Base-by-base conservation (phyloP, 1,284 basidiomycete species). In the Agaricales sp. region DNA sequence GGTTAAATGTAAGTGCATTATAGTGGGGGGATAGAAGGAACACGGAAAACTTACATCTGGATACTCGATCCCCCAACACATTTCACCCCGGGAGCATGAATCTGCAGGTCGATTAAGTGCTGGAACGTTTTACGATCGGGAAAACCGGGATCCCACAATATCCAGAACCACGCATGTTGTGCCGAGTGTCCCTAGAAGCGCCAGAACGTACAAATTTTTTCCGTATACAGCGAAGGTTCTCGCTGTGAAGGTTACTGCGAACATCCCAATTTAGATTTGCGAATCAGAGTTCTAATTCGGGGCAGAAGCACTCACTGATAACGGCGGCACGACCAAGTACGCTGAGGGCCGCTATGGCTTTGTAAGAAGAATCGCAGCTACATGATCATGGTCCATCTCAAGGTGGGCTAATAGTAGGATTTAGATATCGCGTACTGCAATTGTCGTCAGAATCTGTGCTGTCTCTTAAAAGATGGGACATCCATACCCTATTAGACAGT, bases 181-280 rank as follows among this genome's bases (percentile, higher is more conserved):
- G 6, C 59, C 65, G 4, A 66, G 45, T 3, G 54, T 46, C 8
- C 57, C 56, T 18, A 68, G 59, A 35, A 55, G 55, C 2, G 49
- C 37, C 2, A 63, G 53, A n/a, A 68, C 50, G 19, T 55, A 22
- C 3, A 46, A 53, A 53, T 55, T 65, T 43, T 56, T 53, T 14
- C 52, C 54, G 43, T 55, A 68, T 2, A 68, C 58, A 1, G 62
- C 65, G 38, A 61, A 67, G 1, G 64, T 65, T 41, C 67, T 53
- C 19, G 56, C 54, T 12, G 59, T 53, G 58, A 65, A 64, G 0
- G 63, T 60, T 24, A 56, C 64, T 66, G 38, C 22, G 25, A n/a
- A n/a, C n/a, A n/a, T n/a, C n/a, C n/a, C n/a, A n/a, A n/a, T 35
- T 35, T n/a, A 8, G n/a, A 11, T n/a, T n/a, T n/a, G 30, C 11